A percentile compares a stretch with the other conserved stretches of the same genome.
These are phyloP conservation scores for Aureobasidium vineae DNA, from an alignment of 2,329 filamentous ascomycete genomes.

Conservation along the genomic window DNA sequence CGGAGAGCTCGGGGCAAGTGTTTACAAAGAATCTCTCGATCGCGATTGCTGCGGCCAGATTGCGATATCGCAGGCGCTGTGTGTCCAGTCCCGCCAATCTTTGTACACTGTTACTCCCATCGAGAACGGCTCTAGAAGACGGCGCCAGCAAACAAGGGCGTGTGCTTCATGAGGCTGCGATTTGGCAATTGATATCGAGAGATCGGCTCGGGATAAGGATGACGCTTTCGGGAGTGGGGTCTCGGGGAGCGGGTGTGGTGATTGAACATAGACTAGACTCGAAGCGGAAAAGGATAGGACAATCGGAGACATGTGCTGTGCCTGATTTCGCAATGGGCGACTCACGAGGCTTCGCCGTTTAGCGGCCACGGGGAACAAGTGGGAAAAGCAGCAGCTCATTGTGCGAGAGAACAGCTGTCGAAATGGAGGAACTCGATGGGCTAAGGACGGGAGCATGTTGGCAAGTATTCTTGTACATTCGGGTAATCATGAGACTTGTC, in stretches of 20 bases:
- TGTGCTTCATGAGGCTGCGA: slow-evolving; percentile 1
- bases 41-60: background rate
- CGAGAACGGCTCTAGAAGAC: background rate
- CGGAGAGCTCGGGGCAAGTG: slow-evolving; percentile 20
- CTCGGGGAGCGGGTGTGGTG: slow-evolving; percentile 10
- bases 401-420: background rate
- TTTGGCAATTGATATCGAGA: slow-evolving; percentile 2
- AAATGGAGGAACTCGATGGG: background rate
- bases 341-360: slow-evolving; percentile 24
- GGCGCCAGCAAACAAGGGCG: slow-evolving; percentile 1
- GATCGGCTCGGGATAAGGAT: slow-evolving; percentile 23
- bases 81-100: background rate
- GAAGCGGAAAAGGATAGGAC: slow-evolving; percentile 6
- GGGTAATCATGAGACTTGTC: slow-evolving; percentile 17
- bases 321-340: slow-evolving; percentile 19
- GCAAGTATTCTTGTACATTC: slow-evolving; percentile 2
- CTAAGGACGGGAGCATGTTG: background rate
- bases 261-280: slow-evolving; percentile 1
- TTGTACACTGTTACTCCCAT: background rate
- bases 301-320: slow-evolving; percentile 25
- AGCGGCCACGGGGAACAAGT: slow-evolving; percentile 14
- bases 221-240: slow-evolving; percentile 25
- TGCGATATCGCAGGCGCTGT: slow-evolving; percentile 14
- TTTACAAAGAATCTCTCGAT: slow-evolving; percentile 21
- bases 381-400: background rate